Evolutionary conservation across 371 early-diverging fungal genomes (phyloP).

Genomic region (Actinomortierella ambigua): DNA sequence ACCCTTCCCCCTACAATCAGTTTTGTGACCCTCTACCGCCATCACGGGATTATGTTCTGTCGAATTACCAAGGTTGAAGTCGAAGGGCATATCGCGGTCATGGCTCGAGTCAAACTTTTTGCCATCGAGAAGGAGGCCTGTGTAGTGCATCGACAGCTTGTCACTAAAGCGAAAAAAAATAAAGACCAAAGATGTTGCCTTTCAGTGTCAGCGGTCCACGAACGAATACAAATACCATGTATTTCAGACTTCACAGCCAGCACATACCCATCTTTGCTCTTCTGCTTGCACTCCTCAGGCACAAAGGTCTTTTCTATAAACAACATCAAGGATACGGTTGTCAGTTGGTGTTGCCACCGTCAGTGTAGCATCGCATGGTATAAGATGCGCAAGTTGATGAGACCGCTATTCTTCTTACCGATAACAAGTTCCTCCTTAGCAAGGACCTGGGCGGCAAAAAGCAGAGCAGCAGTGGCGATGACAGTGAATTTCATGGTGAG

Average conservation of each 20-base stretch:
- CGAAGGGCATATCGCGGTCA: constrained; percentile 74
- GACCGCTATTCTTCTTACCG: constrained; percentile 9
- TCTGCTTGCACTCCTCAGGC: constrained; percentile 23
- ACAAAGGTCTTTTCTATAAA: constrained; percentile 18
- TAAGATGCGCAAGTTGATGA: neutral
- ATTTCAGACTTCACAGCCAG: no score
- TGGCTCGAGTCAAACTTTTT: constrained; percentile 78
- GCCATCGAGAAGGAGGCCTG: constrained; percentile 75
- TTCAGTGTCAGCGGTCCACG: no score
- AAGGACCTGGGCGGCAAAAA: constrained; percentile 35
- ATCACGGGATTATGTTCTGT: no score
- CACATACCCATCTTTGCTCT: no score
- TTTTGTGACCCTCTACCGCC: no score
- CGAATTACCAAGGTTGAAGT: constrained; percentile 75
- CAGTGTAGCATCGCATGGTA: no score
- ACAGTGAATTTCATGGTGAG: constrained; percentile 36
- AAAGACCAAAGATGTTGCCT: neutral
- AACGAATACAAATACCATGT: no score
- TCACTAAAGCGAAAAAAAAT: constrained; percentile 50
- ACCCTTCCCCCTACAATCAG: no score
- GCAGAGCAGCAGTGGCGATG: constrained; percentile 28
- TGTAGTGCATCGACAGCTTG: constrained; percentile 81
- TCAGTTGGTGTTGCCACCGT: no score
- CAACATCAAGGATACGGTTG: no score
- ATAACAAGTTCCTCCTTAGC: constrained; percentile 29